Conservation (phyloP, 139 green algal species). For the Haematococcus lacustris region DNA sequence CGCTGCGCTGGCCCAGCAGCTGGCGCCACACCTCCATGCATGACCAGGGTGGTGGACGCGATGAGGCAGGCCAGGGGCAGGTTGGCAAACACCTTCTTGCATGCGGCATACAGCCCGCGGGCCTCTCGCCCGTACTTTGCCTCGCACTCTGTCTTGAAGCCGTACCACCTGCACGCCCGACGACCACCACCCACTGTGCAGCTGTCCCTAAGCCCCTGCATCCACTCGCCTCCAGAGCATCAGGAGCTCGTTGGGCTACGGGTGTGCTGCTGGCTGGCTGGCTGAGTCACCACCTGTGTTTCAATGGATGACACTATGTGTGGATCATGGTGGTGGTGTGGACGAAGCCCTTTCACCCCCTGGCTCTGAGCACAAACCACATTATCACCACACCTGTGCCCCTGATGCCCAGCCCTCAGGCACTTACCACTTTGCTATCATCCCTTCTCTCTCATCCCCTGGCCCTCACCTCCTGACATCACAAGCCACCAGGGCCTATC, state of each 20-base stretch:
- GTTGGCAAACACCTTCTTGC: constrained; percentile 58
- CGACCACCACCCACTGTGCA: not conserved
- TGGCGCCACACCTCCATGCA: constrained; percentile 75
- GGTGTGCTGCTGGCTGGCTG: not conserved
- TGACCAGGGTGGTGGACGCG: constrained; percentile 56
- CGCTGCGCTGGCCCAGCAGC: no score
- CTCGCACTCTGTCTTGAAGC: constrained; percentile 31
- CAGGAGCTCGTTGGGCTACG: not conserved
- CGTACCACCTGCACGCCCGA: not conserved
- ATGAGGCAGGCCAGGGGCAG: constrained; percentile 76
- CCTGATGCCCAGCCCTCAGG: no score
- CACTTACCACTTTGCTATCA: no score
- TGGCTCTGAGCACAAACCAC: no score
- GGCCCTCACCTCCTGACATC: no score
- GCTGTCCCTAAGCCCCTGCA: not conserved
- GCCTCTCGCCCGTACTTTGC: constrained; percentile 37
- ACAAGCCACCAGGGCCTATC: no score
- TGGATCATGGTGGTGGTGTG: no score
- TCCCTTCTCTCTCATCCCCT: no score
- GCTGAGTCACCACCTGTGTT: not conserved
- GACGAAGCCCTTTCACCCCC: no score
- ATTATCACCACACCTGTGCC: no score
- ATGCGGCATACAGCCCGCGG: constrained; percentile 24
- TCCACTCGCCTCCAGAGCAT: not conserved
- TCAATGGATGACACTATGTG: not conserved